Evolutionary conservation across 2,329 filamentous ascomycete species (phyloP).

Genomic region (Cercospora sesami): DNA sequence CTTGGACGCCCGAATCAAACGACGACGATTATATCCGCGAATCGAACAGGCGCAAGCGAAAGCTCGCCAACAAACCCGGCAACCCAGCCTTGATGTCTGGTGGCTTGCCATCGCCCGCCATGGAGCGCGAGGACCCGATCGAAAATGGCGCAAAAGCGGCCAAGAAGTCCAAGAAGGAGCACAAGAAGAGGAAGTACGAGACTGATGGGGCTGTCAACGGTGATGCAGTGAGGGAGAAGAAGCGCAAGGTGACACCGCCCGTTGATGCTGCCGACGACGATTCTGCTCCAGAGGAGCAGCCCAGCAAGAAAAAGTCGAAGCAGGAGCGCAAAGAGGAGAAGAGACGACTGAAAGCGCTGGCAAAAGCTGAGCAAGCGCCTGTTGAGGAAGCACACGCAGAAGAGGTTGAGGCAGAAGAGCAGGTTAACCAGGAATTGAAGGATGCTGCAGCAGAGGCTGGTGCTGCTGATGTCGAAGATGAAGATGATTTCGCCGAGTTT

Average conservation of each 20-base stretch:
- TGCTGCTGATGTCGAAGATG: constrained; percentile 18
- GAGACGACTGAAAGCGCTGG: constrained; percentile 18
- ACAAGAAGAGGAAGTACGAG: constrained; percentile 37
- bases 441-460: constrained; percentile 28
- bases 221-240: constrained; percentile 15
- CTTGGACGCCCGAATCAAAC: constrained; percentile 21
- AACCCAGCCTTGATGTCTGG: constrained; percentile 40
- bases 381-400: constrained; percentile 19
- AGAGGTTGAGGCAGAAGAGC: constrained; percentile 30
- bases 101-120: constrained; percentile 34
- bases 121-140: constrained; percentile 28
- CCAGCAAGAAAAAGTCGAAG: constrained; percentile 31
- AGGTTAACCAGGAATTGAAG: constrained; percentile 36
- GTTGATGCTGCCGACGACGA: constrained; percentile 23
- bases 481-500: constrained; percentile 41
- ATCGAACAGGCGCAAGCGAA: constrained; percentile 30
- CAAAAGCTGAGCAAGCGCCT: constrained; percentile 7
- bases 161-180: constrained; percentile 38
- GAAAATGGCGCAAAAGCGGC: constrained; percentile 25
- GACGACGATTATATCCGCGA: constrained; percentile 34
- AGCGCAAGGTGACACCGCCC: constrained; percentile 15
- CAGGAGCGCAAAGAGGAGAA: constrained; percentile 27
- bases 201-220: constrained; percentile 19
- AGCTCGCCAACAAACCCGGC: constrained; percentile 22
- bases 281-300: constrained; percentile 24